Percentiles rank a stretch among this genome's conserved stretches.
Evolutionary conservation across 2,329 filamentous ascomycete species (phyloP).

Genomic region (Seiridium unicorne): DNA sequence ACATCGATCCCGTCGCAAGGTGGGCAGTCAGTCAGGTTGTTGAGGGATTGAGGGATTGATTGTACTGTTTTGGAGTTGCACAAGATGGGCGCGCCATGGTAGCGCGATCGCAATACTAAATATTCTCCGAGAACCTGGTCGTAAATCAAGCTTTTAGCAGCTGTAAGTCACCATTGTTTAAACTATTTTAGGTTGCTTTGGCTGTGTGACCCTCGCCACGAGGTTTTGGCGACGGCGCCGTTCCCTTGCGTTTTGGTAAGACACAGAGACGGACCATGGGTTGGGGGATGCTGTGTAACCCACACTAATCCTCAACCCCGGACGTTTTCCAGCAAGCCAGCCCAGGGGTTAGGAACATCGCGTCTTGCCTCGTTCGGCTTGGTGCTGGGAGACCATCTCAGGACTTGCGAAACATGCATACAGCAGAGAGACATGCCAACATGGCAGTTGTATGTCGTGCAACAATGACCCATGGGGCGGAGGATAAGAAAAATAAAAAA

Average conservation of each 20-base stretch:
- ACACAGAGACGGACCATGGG: neutral
- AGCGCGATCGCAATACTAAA: neutral
- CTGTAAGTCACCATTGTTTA: conserved; percentile 5
- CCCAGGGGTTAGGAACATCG: neutral
- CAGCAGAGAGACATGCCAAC: neutral
- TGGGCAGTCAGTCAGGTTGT: no score
- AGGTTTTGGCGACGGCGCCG: conserved; percentile 5
- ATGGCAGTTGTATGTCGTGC: neutral
- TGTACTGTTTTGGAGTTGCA: neutral
- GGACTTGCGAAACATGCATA: neutral
- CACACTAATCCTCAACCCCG: neutral
- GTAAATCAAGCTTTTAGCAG: conserved; percentile 6
- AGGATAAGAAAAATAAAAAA: neutral
- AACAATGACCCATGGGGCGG: neutral
- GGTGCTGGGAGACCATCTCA: neutral
- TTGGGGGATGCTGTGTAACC: neutral
- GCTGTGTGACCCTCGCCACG: conserved; percentile 10
- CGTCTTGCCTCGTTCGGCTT: neutral
- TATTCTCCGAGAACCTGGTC: conserved; percentile 9
- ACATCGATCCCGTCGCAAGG: no score
- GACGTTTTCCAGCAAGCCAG: neutral
- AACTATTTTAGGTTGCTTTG: neutral
- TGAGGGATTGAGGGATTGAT: no score
- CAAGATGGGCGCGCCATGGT: neutral
- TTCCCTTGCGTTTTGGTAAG: neutral